phyloP scores from a whole-genome alignment of 495 filamentous ascomycete species.

The Xylaria telfairii region DNA sequence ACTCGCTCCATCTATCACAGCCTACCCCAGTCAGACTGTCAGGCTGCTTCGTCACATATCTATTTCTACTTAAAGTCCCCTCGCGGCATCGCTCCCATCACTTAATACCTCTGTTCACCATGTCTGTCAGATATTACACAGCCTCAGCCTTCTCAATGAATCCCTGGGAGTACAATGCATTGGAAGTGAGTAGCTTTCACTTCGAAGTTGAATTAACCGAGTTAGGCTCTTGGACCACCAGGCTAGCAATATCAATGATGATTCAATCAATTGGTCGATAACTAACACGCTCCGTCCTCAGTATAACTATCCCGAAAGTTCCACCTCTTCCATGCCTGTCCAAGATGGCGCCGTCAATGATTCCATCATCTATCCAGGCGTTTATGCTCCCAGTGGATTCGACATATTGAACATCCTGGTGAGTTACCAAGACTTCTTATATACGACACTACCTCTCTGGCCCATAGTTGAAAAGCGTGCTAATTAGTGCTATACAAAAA shows the following conservation, averaged over 20 bases:
- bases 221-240: background rate
- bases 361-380: conserved; percentile 51
- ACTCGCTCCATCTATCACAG: background rate
- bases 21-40: background rate
- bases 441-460: background rate
- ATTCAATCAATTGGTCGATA: conserved; percentile 1
- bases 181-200: conserved; percentile 32
- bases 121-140: conserved; percentile 5
- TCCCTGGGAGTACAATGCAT: conserved; percentile 37
- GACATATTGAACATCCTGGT: conserved; percentile 59
- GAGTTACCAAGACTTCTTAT: conserved; percentile 17
- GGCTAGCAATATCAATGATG: background rate
- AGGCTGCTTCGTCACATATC: background rate
- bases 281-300: conserved; percentile 6
- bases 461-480: background rate
- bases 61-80: background rate
- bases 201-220: background rate
- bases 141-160: conserved; percentile 33
- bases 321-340: background rate
- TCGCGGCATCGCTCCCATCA: background rate
- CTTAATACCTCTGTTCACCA: background rate
- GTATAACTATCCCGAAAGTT: conserved; percentile 6
- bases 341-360: conserved; percentile 35
- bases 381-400: conserved; percentile 55
- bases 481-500: conserved; percentile 3